Conservation (phyloP, 108 stramenopile species). For the Skeletonema costatum region DNA sequence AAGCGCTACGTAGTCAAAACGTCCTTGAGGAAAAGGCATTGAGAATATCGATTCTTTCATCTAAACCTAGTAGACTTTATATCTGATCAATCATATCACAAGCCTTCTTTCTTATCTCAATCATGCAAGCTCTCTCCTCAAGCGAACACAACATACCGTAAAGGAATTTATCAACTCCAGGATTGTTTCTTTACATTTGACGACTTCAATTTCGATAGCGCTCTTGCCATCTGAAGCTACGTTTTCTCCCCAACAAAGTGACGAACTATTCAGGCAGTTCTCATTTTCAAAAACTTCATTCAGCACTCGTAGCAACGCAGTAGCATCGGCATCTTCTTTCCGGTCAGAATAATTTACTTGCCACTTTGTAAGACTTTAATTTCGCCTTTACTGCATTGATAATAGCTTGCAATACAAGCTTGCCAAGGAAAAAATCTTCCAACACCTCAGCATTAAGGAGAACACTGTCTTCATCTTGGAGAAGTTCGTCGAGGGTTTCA, state of each 20-base stretch:
- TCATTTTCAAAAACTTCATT: slow-evolving; percentile 9
- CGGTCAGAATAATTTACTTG: slow-evolving; percentile 5
- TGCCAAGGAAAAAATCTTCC: slow-evolving; percentile 73
- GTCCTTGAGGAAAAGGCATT: not conserved
- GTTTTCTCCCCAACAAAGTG: slow-evolving; percentile 29
- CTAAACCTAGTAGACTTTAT: not conserved
- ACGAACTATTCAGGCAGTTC: not conserved
- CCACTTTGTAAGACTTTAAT: slow-evolving; percentile 23
- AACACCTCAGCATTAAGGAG: slow-evolving; percentile 25
- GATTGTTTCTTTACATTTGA: slow-evolving; percentile 6
- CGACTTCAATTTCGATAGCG: slow-evolving; percentile 2
- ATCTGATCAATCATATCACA: not conserved
- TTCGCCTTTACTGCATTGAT: slow-evolving; percentile 48
- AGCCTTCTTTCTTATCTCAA: slow-evolving; percentile 28
- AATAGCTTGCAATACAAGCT: slow-evolving; percentile 61
- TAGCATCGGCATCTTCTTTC: slow-evolving; percentile 4
- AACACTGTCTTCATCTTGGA: slow-evolving; percentile 16
- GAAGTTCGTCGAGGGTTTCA: slow-evolving; percentile 64
- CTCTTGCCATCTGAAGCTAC: slow-evolving; percentile 17
- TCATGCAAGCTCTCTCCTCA: slow-evolving; percentile 54
- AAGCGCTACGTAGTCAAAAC: not conserved
- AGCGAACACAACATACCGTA: slow-evolving; percentile 56
- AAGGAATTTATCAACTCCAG: slow-evolving; percentile 37
- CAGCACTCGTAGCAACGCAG: slow-evolving; percentile 10
- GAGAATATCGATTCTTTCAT: not conserved